Evolutionary conservation across 2,329 filamentous ascomycete species (phyloP).

Genomic region (Madurella mycetomatis): DNA sequence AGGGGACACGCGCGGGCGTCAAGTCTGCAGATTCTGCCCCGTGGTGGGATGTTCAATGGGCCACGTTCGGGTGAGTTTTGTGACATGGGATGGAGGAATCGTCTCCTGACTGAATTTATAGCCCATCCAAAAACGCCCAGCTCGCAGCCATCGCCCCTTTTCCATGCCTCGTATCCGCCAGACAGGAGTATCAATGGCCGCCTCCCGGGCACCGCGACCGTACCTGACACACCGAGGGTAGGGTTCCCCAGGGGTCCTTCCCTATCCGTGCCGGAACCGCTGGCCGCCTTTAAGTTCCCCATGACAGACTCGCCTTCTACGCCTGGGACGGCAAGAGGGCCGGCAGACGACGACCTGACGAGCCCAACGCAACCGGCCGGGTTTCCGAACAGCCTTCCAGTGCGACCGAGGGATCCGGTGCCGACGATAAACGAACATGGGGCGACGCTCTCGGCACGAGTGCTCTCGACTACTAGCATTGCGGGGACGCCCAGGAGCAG

Average conservation of each 20-base stretch:
- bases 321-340: conserved; percentile 29
- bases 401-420: conserved; percentile 42
- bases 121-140: conserved; percentile 42
- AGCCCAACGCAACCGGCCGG: conserved; percentile 39
- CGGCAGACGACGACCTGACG: conserved; percentile 34
- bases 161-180: conserved; percentile 53
- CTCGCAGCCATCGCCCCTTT: conserved; percentile 46
- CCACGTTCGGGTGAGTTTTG: conserved; percentile 38
- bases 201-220: conserved; percentile 39
- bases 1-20: conserved; percentile 72
- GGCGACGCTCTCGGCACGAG: conserved; percentile 57
- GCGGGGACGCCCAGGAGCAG: conserved; percentile 83
- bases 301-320: conserved; percentile 41
- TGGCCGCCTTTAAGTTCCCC: conserved; percentile 57
- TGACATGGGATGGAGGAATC: conserved; percentile 8
- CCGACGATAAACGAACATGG: conserved; percentile 53
- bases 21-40: conserved; percentile 70
- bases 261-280: conserved; percentile 38
- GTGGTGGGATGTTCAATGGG: conserved; percentile 40
- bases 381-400: conserved; percentile 31
- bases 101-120: conserved; percentile 16
- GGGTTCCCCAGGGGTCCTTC: conserved; percentile 36
- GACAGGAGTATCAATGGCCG: conserved; percentile 40
- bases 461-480: conserved; percentile 73
- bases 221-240: conserved; percentile 42